phyloP scores from a whole-genome alignment of 2,329 filamentous ascomycete genomes.

The Hymenoscyphus repandus region DNA sequence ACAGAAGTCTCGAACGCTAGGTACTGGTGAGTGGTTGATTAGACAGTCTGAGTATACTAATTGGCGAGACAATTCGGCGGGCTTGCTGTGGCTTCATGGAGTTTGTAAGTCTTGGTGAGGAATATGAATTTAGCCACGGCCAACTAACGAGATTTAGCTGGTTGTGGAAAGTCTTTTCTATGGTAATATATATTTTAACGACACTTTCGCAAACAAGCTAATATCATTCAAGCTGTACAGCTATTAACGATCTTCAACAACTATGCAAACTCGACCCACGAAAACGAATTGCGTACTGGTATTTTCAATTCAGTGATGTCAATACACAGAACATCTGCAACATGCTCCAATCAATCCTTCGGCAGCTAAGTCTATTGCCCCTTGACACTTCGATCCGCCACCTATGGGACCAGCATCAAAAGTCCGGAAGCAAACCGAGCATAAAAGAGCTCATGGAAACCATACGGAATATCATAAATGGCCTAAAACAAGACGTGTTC shows the following conservation, averaged over 20 bases:
- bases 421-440: neutral
- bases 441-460: neutral
- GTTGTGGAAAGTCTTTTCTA: conserved; percentile 4
- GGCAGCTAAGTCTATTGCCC: neutral
- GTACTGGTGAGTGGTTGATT: too few relatives aligned
- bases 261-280: neutral
- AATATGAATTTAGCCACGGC: too few relatives aligned
- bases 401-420: neutral
- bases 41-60: too few relatives aligned
- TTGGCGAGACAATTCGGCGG: too few relatives aligned
- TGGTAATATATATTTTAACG: neutral
- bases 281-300: conserved; percentile 3
- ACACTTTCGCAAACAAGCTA: neutral
- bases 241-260: conserved; percentile 4
- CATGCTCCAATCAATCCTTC: neutral
- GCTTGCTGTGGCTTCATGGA: too few relatives aligned
- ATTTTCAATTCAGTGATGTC: conserved; percentile 7
- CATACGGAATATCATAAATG: neutral
- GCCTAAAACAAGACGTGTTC: neutral
- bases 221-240: conserved; percentile 3
- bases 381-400: neutral
- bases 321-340: neutral
- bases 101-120: too few relatives aligned
- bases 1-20: too few relatives aligned
- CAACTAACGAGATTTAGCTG: too few relatives aligned